Evolutionary conservation across 2,329 filamentous ascomycete species (phyloP).

Genomic region (Trichoderma hamatum): DNA sequence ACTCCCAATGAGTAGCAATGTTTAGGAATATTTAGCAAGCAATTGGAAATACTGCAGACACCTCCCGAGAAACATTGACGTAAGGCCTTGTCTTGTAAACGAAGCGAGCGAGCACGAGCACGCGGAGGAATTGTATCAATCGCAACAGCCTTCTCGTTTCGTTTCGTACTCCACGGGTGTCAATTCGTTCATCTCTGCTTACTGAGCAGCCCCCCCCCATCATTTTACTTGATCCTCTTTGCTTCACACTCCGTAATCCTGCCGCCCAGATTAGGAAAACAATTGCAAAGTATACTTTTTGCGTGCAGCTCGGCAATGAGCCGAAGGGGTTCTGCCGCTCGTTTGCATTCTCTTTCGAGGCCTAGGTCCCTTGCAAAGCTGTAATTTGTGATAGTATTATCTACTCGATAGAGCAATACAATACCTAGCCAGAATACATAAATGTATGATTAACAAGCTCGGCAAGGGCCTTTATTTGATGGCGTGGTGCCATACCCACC

Average conservation of each 20-base stretch:
- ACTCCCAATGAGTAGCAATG: background rate
- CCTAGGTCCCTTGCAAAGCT: background rate
- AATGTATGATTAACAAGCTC: too few relatives aligned
- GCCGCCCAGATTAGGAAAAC: constrained; percentile 10
- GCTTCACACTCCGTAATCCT: background rate
- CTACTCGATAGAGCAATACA: background rate
- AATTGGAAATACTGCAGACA: background rate
- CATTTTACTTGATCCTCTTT: background rate
- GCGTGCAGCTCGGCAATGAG: constrained; percentile 17
- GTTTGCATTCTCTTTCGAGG: background rate
- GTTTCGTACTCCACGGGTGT: background rate
- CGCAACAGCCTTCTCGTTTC: background rate
- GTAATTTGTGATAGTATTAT: background rate
- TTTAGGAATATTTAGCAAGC: background rate
- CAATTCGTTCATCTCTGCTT: background rate
- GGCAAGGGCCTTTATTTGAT: background rate
- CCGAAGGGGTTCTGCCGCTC: constrained; percentile 3
- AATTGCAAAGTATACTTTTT: background rate
- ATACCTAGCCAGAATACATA: background rate
- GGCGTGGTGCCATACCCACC: background rate
- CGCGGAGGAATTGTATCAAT: too few relatives aligned
- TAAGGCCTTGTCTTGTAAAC: background rate
- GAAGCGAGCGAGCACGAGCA: background rate
- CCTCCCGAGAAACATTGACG: background rate
- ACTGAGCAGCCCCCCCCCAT: background rate